Conservation (phyloP, 768 basidiomycete species). For the Tulasnella sp. region DNA sequence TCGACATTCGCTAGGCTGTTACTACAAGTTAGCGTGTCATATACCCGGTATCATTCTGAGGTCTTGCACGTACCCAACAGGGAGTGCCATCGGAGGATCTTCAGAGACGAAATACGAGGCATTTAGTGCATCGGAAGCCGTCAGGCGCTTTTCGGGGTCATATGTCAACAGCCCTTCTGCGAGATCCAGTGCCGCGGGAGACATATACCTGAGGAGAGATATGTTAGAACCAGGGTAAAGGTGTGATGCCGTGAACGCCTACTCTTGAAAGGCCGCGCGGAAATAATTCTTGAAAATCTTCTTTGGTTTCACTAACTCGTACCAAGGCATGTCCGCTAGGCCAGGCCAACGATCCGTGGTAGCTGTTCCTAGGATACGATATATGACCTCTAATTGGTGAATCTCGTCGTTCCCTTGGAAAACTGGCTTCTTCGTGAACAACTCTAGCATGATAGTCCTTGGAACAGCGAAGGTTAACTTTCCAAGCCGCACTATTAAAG, state of each 20-base stretch:
- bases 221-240: not conserved
- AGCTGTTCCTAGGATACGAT: constrained; percentile 87
- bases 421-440: constrained; percentile 92
- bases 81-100: constrained; percentile 66
- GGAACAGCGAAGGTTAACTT: constrained; percentile 15
- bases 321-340: constrained; percentile 77
- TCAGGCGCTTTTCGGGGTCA: constrained; percentile 71
- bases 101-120: constrained; percentile 83
- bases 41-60: not conserved
- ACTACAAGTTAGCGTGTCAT: not conserved
- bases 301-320: constrained; percentile 92
- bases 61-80: constrained; percentile 61
- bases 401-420: constrained; percentile 99
- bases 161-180: constrained; percentile 78
- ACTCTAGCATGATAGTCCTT: constrained; percentile 98
- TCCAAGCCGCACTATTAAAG: not conserved
- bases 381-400: constrained; percentile 91
- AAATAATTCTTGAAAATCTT: constrained; percentile 71
- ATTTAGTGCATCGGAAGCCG: constrained; percentile 74
- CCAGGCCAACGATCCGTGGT: constrained; percentile 77
- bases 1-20: constrained; percentile 69
- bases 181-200: constrained; percentile 80
- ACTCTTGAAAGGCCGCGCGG: constrained; percentile 83
- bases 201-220: constrained; percentile 62
- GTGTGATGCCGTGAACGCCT: constrained; percentile 35